phyloP scores from a whole-genome alignment of 2,329 filamentous ascomycete species.

The Calonectria honghensis region DNA sequence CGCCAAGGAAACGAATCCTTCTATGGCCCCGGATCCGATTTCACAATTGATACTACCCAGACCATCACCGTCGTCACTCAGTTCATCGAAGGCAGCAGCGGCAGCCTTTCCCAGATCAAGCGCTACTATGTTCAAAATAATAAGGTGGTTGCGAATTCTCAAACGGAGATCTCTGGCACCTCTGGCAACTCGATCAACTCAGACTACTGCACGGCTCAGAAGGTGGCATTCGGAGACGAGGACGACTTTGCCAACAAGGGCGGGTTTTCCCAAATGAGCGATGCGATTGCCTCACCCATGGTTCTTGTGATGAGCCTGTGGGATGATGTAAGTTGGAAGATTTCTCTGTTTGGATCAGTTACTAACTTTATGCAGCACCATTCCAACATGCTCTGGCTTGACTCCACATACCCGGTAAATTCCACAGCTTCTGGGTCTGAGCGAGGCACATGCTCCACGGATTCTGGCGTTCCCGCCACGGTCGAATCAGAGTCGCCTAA shows the following conservation, averaged over 20 bases:
- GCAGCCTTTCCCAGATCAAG: conserved; percentile 75
- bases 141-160: conserved; percentile 73
- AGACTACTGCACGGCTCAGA: conserved; percentile 75
- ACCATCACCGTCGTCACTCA: conserved; percentile 80
- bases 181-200: conserved; percentile 71
- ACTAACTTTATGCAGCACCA: conserved; percentile 64
- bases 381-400: conserved; percentile 83
- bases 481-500: conserved; percentile 67
- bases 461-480: conserved; percentile 70
- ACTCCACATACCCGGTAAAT: conserved; percentile 76
- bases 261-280: conserved; percentile 73
- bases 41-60: conserved; percentile 74
- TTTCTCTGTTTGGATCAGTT: too few relatives aligned
- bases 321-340: conserved; percentile 70
- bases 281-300: conserved; percentile 63
- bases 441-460: conserved; percentile 72
- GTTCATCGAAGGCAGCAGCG: conserved; percentile 69
- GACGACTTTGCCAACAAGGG: conserved; percentile 73
- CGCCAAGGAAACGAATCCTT: conserved; percentile 78
- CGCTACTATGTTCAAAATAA: conserved; percentile 80
- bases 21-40: conserved; percentile 73
- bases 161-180: conserved; percentile 61
- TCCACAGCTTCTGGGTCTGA: conserved; percentile 66
- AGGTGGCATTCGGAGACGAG: conserved; percentile 72
- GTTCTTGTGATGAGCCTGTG: conserved; percentile 71